Conservation (phyloP, 768 basidiomycete genomes). For the Kwoniella dejecticola region DNA sequence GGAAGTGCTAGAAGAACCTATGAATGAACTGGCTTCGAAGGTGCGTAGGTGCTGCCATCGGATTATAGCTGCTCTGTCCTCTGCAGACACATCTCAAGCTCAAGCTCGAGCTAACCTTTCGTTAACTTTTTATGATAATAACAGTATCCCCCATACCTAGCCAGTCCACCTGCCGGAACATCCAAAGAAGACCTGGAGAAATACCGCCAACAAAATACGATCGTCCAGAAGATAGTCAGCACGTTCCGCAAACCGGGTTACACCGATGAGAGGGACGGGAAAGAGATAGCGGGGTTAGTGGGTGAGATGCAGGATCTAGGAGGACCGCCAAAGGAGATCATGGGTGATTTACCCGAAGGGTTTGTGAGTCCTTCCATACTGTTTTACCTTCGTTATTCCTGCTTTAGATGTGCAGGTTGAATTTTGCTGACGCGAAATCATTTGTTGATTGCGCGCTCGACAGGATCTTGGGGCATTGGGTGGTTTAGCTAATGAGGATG, state of each 20-base stretch:
- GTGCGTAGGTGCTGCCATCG: slow-evolving; percentile 31
- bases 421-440: no score
- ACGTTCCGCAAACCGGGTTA: slow-evolving; percentile 45
- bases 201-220: slow-evolving; percentile 41
- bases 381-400: neutral
- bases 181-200: slow-evolving; percentile 38
- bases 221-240: slow-evolving; percentile 47
- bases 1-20: slow-evolving; percentile 55
- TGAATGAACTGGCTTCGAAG: slow-evolving; percentile 53
- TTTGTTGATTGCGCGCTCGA: neutral
- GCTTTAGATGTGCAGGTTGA: no score
- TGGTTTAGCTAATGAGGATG: slow-evolving; percentile 30
- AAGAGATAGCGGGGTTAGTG: slow-evolving; percentile 36
- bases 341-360: slow-evolving; percentile 55
- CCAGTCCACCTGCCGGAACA: slow-evolving; percentile 40
- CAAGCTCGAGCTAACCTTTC: no score
- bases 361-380: slow-evolving; percentile 40
- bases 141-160: slow-evolving; percentile 54
- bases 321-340: slow-evolving; percentile 53
- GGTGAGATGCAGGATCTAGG: slow-evolving; percentile 56
- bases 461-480: slow-evolving; percentile 45
- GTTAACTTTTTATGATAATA: no score
- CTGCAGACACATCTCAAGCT: no score
- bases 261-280: slow-evolving; percentile 45
- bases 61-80: neutral